Conservation (phyloP, 148 eudicot genomes). For the Bassia scoparia region DNA sequence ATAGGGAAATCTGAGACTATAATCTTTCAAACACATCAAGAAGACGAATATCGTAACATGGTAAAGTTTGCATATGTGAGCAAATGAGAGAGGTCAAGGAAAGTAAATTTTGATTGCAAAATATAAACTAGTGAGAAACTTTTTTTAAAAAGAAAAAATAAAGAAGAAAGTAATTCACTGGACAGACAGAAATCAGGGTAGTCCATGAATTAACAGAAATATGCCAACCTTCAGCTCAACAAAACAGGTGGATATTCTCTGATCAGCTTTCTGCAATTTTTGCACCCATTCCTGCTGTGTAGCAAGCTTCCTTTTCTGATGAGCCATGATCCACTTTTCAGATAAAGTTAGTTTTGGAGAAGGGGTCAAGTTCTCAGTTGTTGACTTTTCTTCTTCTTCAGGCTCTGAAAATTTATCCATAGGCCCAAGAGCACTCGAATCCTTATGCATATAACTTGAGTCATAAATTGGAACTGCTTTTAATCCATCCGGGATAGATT, state of each 20-base stretch:
- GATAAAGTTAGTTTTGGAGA: slow-evolving; percentile 64
- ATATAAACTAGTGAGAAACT: not conserved
- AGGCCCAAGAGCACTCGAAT: slow-evolving; percentile 28
- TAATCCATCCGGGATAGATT: slow-evolving; percentile 34
- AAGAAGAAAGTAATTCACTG: not conserved
- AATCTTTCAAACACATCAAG: too few species aligned
- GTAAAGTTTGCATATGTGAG: too few species aligned
- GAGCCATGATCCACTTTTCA: slow-evolving; percentile 81
- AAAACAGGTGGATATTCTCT: slow-evolving; percentile 57
- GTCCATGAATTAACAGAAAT: slow-evolving; percentile 3
- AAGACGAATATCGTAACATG: too few species aligned
- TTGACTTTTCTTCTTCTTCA: slow-evolving; percentile 45
- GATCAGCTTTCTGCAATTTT: slow-evolving; percentile 66
- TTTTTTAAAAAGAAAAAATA: not conserved
- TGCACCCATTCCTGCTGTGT: slow-evolving; percentile 57
- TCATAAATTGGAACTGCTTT: slow-evolving; percentile 30
- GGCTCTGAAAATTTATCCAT: slow-evolving; percentile 35
- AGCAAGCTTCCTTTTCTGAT: slow-evolving; percentile 55
- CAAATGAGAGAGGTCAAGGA: too few species aligned
- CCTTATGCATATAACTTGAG: slow-evolving; percentile 28
- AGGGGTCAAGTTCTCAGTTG: slow-evolving; percentile 36
- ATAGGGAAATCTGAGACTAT: too few species aligned
- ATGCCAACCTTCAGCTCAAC: slow-evolving; percentile 67
- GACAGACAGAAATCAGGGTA: not conserved
- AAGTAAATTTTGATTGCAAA: not conserved